Base-by-base conservation (phyloP, 2,329 filamentous ascomycete genomes). In the Aspergillus intermedius region DNA sequence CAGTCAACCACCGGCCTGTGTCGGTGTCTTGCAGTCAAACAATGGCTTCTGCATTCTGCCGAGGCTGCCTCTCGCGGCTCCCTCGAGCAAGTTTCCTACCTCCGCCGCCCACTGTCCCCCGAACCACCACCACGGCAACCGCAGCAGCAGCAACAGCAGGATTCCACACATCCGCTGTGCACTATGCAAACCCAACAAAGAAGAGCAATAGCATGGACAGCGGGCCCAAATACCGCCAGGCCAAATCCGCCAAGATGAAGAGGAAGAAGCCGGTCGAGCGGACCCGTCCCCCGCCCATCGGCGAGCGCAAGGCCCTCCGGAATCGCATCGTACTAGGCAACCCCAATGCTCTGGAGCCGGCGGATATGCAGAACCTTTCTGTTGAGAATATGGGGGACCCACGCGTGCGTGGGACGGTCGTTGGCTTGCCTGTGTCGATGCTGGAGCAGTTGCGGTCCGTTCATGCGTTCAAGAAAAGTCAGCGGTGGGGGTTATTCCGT, bases 291-390 rank as follows among this genome's bases (percentile, higher is more conserved):
- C 86, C 87, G 17, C 75, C 75, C 10, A 77, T 82, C 3, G 91
- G 91, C 56, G 91, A 96, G 76, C 83, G 91, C 57, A 95, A 90
- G 72, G 87, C 88, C 23, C 77, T 88, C 65, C 84, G 90, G 56
- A 95, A 94, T 75, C 83, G 88, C 58, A 88, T 98, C 61, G 83
- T 94, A 51, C 82, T 98, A 52, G 91, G 86, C 76, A 98, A 97
- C 73, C 87, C 88, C 69, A 97, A 95, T 72, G 93, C 93, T 44
- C 74, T 96, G 34, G 81, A 85, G 51, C 86, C 97, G 6, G 65
- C 75, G 21, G 86, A 82, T 9, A 75, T 95, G 57, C 71, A 77
- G 51, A 78, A 84, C 44, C 63, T 95, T 47, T 76, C 71, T 10
- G 64, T 70, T 8, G 73, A 78, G 53, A 79, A 77, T 40, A 72